phyloP scores from a whole-genome alignment of 371 early-diverging fungal species.

The Mortierella sp. region DNA sequence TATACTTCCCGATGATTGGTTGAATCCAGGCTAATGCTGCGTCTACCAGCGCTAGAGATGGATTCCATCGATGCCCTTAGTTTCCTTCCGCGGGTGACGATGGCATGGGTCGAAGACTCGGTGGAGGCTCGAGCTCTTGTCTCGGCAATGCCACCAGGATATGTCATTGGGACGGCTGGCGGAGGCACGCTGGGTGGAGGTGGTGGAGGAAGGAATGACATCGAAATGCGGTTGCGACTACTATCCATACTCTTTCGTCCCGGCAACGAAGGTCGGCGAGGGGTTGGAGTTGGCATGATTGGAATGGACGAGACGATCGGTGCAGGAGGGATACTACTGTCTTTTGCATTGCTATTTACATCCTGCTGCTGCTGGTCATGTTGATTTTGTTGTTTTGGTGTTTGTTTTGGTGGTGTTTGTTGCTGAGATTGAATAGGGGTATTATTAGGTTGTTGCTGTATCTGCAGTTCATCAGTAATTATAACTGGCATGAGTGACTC shows the following conservation, averaged over 20 bases:
- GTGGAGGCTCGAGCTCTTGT: constrained; percentile 4
- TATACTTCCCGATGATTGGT: not conserved
- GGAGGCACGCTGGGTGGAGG: constrained; percentile 36
- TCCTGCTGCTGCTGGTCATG: not conserved
- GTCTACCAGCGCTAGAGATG: constrained; percentile 2
- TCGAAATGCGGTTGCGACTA: constrained; percentile 7
- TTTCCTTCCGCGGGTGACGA: constrained; percentile 9
- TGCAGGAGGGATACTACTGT: not conserved
- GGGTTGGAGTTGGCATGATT: constrained; percentile 20
- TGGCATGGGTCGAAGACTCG: constrained; percentile 1
- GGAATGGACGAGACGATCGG: constrained; percentile 1
- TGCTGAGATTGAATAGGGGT: not conserved
- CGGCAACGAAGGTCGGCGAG: constrained; percentile 19
- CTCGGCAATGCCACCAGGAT: constrained; percentile 1
- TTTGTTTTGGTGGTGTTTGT: not conserved
- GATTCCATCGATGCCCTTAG: constrained; percentile 13
- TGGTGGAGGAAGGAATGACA: constrained; percentile 26
- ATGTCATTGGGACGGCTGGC: constrained; percentile 26
- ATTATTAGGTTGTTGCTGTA: not conserved
- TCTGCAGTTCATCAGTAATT: constrained; percentile 21
- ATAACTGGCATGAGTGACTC: constrained; percentile 27
- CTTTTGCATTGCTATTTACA: not conserved
- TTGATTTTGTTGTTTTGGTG: constrained; percentile 1
- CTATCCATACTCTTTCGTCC: constrained; percentile 20
- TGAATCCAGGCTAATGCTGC: constrained; percentile 32